A percentile compares a stretch with the other conserved stretches of the same genome.
These are phyloP conservation scores for Didymosphaeria variabile DNA, from an alignment of 2,329 filamentous ascomycete species.

Conservation along the genomic window DNA sequence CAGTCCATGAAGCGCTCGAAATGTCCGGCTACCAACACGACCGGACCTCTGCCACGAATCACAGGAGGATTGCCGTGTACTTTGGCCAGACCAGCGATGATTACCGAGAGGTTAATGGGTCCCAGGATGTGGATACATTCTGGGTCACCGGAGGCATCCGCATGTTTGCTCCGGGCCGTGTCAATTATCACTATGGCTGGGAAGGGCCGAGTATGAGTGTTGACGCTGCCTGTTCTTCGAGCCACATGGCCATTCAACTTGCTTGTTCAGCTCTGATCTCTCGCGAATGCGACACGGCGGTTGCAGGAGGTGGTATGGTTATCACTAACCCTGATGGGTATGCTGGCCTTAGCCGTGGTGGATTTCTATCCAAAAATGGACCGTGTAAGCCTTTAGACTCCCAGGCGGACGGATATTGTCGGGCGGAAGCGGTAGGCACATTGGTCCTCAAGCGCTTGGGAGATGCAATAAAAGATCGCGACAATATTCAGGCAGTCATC, in stretches of 20 bases:
- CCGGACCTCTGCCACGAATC: slow-evolving; percentile 33
- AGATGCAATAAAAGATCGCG: slow-evolving; percentile 42
- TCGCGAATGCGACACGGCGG: slow-evolving; percentile 27
- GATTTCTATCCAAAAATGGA: slow-evolving; percentile 37
- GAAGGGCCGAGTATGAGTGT: slow-evolving; percentile 24
- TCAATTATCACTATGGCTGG: slow-evolving; percentile 25
- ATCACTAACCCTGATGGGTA: slow-evolving; percentile 52
- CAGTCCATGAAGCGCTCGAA: slow-evolving; percentile 33
- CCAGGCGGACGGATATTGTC: slow-evolving; percentile 48
- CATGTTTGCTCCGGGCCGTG: slow-evolving; percentile 55
- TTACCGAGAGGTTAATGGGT: neutral
- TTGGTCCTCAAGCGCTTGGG: slow-evolving; percentile 46
- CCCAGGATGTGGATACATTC: slow-evolving; percentile 60
- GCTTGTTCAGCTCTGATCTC: slow-evolving; percentile 33
- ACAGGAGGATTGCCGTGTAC: slow-evolving; percentile 43
- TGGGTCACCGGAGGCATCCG: slow-evolving; percentile 54
- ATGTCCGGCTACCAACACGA: slow-evolving; percentile 33
- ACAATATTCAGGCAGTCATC: slow-evolving; percentile 34
- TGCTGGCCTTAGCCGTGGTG: slow-evolving; percentile 43
- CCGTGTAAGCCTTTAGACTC: slow-evolving; percentile 46
- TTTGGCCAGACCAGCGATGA: slow-evolving; percentile 47
- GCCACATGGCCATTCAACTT: slow-evolving; percentile 30
- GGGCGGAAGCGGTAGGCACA: slow-evolving; percentile 40
- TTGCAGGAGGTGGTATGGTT: slow-evolving; percentile 38
- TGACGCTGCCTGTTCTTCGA: slow-evolving; percentile 23